Percentiles rank a stretch among this genome's conserved stretches.
These are phyloP conservation scores for Suhomyces canberraensis DNA, from an alignment of 805 yeast species.

Conservation along the genomic window DNA sequence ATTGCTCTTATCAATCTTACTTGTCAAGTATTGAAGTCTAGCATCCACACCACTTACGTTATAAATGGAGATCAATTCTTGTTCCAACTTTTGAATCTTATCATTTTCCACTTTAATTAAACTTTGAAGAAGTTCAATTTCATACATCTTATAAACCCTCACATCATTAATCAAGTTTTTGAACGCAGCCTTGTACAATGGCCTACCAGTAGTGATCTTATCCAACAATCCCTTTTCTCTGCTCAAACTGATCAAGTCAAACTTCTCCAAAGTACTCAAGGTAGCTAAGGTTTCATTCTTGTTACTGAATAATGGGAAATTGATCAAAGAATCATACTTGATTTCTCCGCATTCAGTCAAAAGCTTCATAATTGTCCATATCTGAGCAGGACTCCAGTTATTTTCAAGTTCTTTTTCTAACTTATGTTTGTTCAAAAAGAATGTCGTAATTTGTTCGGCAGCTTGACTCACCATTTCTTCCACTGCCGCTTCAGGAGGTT, in stretches of 20 bases:
- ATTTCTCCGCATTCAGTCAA: conserved; percentile 51
- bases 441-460: conserved; percentile 82
- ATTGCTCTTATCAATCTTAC: conserved; percentile 64
- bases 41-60: conserved; percentile 54
- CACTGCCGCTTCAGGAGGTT: conserved; percentile 71
- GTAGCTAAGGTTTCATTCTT: conserved; percentile 45
- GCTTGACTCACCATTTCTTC: conserved; percentile 80
- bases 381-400: conserved; percentile 74
- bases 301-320: conserved; percentile 58
- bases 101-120: conserved; percentile 57
- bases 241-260: conserved; percentile 68
- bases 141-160: conserved; percentile 56
- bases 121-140: conserved; percentile 54
- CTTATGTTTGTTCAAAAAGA: conserved; percentile 45
- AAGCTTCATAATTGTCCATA: conserved; percentile 75
- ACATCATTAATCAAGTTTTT: conserved; percentile 56
- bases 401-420: conserved; percentile 26
- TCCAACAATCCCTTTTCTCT: conserved; percentile 73
- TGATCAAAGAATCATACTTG: conserved; percentile 49
- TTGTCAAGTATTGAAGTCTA: conserved; percentile 63
- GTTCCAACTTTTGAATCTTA: conserved; percentile 64
- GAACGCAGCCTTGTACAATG: conserved; percentile 81
- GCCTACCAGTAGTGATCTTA: conserved; percentile 74
- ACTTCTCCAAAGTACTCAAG: conserved; percentile 69
- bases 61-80: conserved; percentile 61